Evolutionary conservation across 2,329 filamentous ascomycete genomes (phyloP), one percentile per base, ranked within the genome.

Genomic region (Diaporthe aspalathi): DNA sequence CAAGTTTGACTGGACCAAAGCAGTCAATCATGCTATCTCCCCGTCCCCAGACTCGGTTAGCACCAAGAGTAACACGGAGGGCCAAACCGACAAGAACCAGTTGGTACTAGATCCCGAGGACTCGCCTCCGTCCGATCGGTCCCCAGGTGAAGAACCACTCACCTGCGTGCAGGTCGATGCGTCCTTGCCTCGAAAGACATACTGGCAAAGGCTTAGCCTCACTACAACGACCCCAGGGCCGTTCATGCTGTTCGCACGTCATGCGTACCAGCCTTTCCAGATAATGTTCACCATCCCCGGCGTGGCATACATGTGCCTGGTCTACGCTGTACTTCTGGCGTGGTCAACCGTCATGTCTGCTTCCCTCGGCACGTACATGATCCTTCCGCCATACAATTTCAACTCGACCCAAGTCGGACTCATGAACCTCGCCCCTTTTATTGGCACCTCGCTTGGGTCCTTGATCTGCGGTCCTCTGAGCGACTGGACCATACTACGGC

Each of bases 381-480:
- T 73, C 12, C 22, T 72, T n/a, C 66, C 53, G 17, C 72, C 72
- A 12, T 74, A 74, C 32, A n/a, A 67, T 22, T 74, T 74, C 62
- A 24, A 73, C 50, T 54, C 70, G 38, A 71, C 67, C 14, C 72
- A 74, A 45, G 56, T 74, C 38, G 72, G 72, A 5, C 68, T 74
- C 40, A 74, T 72, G 70, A 73, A 67, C 57, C 38, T 74, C 43
- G 71, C 72, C 1, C 72, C 71, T n/a, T 72, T 73, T 20, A 73
- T 72, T 38, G 72, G 72, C 12, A 73, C 54, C 32, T 70, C 80
- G 0, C 71, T 82, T 8, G 80, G 80, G 1, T 74, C 77, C 2
- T 38, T 82, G 12, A 80, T 81, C 40, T 80, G 79, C 14, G 80
- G 80, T 1, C 76, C 78, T 8, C 40, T 82, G 9, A 78, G 79